Percentiles rank a stretch among this genome's conserved stretches.
These are phyloP conservation scores for Botrytis byssoidea DNA, from an alignment of 2,329 filamentous ascomycete species.

Conservation along the genomic window DNA sequence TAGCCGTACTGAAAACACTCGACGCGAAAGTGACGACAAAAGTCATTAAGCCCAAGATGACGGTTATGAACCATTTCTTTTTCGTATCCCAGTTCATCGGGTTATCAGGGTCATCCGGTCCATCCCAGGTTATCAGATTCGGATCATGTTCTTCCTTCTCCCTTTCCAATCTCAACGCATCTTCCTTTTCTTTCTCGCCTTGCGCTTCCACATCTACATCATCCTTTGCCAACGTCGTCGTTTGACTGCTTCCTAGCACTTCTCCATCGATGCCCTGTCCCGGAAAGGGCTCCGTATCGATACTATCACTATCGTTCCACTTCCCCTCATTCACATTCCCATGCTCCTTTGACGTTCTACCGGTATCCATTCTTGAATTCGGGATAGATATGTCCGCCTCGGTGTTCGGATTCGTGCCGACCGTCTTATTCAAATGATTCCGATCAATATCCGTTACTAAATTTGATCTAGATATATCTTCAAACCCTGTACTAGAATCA, in stretches of 20 bases:
- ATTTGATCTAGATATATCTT: not conserved
- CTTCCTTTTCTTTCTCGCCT: conserved; percentile 7
- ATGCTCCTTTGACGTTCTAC: not conserved
- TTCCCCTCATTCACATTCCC: not conserved
- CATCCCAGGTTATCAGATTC: conserved; percentile 24
- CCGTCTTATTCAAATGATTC: not conserved
- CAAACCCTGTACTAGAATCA: conserved; percentile 6
- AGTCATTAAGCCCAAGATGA: conserved; percentile 36
- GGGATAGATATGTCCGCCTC: not conserved
- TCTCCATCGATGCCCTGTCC: not conserved
- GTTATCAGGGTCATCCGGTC: conserved; percentile 23
- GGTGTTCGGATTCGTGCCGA: not conserved
- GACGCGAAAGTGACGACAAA: conserved; percentile 41
- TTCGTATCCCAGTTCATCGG: conserved; percentile 28
- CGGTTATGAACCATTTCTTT: conserved; percentile 33
- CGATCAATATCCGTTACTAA: not conserved
- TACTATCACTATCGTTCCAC: conserved; percentile 9
- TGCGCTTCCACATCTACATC: conserved; percentile 9
- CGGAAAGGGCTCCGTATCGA: conserved; percentile 5
- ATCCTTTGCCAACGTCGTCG: conserved; percentile 7
- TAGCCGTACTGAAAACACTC: conserved; percentile 34
- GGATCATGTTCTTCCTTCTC: conserved; percentile 16
- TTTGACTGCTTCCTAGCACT: conserved; percentile 3
- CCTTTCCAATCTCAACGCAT: not conserved
- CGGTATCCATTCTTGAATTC: conserved; percentile 1